Base-by-base conservation (phyloP, 1,284 basidiomycete species). In the Anthracocystis setariae region DNA sequence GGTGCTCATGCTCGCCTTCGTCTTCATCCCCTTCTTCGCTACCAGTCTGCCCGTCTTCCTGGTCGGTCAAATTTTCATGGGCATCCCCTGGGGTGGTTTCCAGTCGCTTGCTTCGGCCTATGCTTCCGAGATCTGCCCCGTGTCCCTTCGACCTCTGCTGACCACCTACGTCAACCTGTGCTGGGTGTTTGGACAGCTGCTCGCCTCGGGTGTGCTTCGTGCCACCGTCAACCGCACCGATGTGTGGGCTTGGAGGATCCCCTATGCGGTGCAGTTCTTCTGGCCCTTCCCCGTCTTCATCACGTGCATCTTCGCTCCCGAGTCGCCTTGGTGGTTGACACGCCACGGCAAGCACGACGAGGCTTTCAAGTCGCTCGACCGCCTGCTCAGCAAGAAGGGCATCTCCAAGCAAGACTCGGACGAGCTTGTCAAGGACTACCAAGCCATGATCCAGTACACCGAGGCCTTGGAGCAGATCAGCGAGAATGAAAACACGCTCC, bases 131-230 rank as follows among this genome's bases (percentile, higher is more conserved):
- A 82, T 87, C 33, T 84, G 83, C 44, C 86, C 86, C 2, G 84
- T 84, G 33, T 78, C 81, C 10, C 80, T 87, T 0, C 84, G 86
- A 27, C 83, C 81, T 20, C 84, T 85, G 70, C 76, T 86, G n/a
- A 86, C 86, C 13, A 83, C 85, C 24, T 86, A 84, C 70, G 84
- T 86, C 57, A 85, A 85, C 78, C 80, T 85, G 58, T 85, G 85
- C 77, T 86, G 86, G 86, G 86, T 78, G 20, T 66, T 82, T n/a
- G 82, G 82, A 0, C 78, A 80, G 46, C 45, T 82, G 33, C 50
- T 87, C 18, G 82, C 83, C 4, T 82, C 84, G 0, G 86, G 84
- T 45, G 85, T 86, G 23, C 80, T 86, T 5, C 76, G 78, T 13
- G 85, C 82, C 8, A 74, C 79, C 5, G 64, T 81, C 10, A 37